Evolutionary conservation across 164 flowering plant species (phyloP).

Genomic region (Chloranthus sessilifolius): DNA sequence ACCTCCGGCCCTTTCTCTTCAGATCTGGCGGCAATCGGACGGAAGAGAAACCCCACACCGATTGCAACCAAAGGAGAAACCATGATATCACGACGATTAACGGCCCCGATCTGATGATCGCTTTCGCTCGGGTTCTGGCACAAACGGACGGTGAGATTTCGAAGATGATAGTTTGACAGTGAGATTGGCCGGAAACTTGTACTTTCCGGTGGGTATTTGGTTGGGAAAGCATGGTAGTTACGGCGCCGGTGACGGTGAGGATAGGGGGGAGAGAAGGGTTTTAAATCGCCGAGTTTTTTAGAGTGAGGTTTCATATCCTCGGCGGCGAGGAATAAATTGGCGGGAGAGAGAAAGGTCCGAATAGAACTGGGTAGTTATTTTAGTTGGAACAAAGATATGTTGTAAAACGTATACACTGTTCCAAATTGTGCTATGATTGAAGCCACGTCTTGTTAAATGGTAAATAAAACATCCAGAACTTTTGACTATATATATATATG

Average conservation of each 20-base stretch:
- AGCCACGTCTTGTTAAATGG: too few species aligned
- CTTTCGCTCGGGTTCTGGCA: constrained; percentile 11
- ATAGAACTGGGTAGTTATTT: too few species aligned
- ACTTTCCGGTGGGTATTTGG: background rate
- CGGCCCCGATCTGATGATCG: background rate
- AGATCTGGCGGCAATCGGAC: constrained; percentile 47
- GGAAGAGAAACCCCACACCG: constrained; percentile 60
- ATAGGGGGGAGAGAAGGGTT: background rate
- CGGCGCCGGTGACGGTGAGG: constrained; percentile 3
- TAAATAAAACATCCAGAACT: too few species aligned
- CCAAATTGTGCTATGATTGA: too few species aligned
- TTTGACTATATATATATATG: too few species aligned
- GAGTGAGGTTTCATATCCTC: constrained; percentile 22
- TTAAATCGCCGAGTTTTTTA: constrained; percentile 6
- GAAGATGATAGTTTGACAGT: background rate
- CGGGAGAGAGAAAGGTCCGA: background rate
- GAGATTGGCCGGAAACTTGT: constrained; percentile 7
- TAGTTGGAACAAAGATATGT: too few species aligned
- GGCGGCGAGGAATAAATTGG: constrained; percentile 6
- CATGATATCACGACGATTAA: constrained; percentile 42
- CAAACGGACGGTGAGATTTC: constrained; percentile 9
- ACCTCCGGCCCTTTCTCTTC: constrained; percentile 39
- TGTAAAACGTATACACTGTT: too few species aligned
- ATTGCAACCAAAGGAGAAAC: constrained; percentile 48
- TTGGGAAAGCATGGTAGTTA: background rate